Evolutionary conservation across 2,329 filamentous ascomycete species (phyloP), one percentile per base, ranked within the genome.

Genomic region (Epichloe brachyelytri): DNA sequence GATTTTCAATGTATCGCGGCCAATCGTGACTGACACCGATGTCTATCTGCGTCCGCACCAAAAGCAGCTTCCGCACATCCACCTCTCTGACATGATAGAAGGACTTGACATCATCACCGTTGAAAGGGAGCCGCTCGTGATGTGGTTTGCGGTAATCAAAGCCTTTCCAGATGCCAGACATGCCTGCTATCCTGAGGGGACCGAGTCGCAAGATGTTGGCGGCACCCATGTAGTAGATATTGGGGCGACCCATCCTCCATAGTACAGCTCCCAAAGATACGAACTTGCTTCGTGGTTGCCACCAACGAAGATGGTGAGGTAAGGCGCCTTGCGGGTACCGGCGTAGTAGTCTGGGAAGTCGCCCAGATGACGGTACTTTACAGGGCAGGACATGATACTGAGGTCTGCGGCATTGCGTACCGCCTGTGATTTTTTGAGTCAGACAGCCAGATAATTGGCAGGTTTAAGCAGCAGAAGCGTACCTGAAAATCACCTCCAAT

Each of bases 401-500:
- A 97, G 75, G 65, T 98, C 93, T 56, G 83, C 77, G 10, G 87
- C 82, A 72, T 97, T 97, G 59, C 93, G 87, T 38, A 90, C 82
- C 41, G 93, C 84, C 83, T 89, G 55, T 38, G 38, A 20, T 30
- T 30, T 10, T 10, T 30, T 30, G 26, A 11, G 26, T 30, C 8
- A 30, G 26, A 30, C 26, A 30, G 8, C 26, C 26, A 30, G 3
- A 15, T 30, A 3, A 26, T 11, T 15, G 22, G 45, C 12, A n/a
- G 11, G 30, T 19, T 3, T 12, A 14, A 19, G 33, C 44, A 41
- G n/a, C n/a, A 2, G 1, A 12, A 3, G 55, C 63, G 36, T 69
- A 85, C 85, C 73, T 96, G 88, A 58, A 98, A 98, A 64, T 98
- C 93, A 30, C 93, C 93, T 51, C 91, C 88, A 60, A 98, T 95